Base-by-base conservation (phyloP, 2,329 filamentous ascomycete species). In the Phyllosticta citribraziliensis region DNA sequence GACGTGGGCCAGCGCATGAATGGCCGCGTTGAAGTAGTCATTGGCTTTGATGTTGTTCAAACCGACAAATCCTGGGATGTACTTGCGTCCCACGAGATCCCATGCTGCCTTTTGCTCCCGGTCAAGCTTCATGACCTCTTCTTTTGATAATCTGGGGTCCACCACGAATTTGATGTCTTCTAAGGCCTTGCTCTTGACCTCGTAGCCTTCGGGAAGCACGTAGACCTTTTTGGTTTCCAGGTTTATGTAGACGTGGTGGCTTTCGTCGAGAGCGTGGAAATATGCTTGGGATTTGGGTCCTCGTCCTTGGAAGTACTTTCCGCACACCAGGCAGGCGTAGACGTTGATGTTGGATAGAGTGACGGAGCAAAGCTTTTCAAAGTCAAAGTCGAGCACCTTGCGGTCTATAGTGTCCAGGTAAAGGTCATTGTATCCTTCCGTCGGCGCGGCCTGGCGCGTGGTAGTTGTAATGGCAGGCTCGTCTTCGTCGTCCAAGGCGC, bases 41-140 rank as follows among this genome's bases (percentile, higher is more conserved):
- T 99, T 99, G 62, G 94, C 91, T 75, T 99, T 99, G 81, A 99
- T 97, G 76, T 99, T 99, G 81, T 99, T 99, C 89, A 99, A 95
- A 66, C 94, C 94, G 64, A 99, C 91, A 72, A 92, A 99, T 5
- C 94, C 93, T 20, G 94, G 94, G 66, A 87, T 87, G 76, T 99
- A 99, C 72, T 88, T 85, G 74, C 88, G 89, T 65, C 91, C 91
- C 56, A 81, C 80, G 52, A 97, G 81, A 69, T 96, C 93, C 82
- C 87, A 91, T 53, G 85, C 84, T 19, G 78, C 80, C 69, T 81
- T 80, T 58, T 79, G 78, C 66, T 80, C 80, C 69, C 79, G 86
- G 76, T 97, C 94, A 66, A 97, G 78, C 68, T 85, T 84, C 68
- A 84, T 81, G 33, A 97, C 92, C 70, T 97, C 89, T 51, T 84